Evolutionary conservation across 164 flowering plant species (phyloP).

Genomic region (Tinospora cordifolia): DNA sequence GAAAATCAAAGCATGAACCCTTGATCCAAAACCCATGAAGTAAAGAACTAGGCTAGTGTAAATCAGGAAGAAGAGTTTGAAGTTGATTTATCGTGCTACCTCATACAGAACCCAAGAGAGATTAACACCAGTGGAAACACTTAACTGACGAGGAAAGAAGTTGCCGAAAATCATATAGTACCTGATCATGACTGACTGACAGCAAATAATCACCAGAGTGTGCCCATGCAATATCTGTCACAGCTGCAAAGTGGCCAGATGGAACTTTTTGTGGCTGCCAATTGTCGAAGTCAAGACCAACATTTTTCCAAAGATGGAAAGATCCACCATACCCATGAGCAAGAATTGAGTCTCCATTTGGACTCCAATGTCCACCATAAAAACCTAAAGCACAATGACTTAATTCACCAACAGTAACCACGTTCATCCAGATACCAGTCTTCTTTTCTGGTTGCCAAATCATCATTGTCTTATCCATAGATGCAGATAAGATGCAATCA

Average conservation of each 20-base stretch:
- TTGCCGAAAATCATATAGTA: conserved; percentile 17
- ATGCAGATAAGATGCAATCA: conserved; percentile 81
- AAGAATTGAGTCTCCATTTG: conserved; percentile 60
- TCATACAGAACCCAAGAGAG: background rate
- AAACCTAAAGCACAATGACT: conserved; percentile 97
- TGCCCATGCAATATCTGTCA: conserved; percentile 79
- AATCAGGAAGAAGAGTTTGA: background rate
- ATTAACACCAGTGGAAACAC: background rate
- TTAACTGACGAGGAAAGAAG: background rate
- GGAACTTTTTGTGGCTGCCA: conserved; percentile 96
- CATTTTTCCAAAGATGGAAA: conserved; percentile 89
- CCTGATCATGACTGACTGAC: conserved; percentile 98
- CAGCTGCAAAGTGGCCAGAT: conserved; percentile 85
- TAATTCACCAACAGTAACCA: conserved; percentile 90
- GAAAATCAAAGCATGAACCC: background rate
- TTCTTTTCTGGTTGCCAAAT: conserved; percentile 93
- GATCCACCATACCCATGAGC: conserved; percentile 98
- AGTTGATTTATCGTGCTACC: background rate
- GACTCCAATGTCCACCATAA: conserved; percentile 97
- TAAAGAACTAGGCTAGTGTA: background rate
- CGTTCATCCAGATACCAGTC: conserved; percentile 96
- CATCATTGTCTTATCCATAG: conserved; percentile 99
- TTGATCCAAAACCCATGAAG: background rate
- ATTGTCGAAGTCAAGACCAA: conserved; percentile 54
- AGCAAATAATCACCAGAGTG: conserved; percentile 61